Percentiles rank a stretch among this genome's conserved stretches.
phyloP scores from a whole-genome alignment of 2,329 filamentous ascomycete genomes.

The Fusarium burgessii region DNA sequence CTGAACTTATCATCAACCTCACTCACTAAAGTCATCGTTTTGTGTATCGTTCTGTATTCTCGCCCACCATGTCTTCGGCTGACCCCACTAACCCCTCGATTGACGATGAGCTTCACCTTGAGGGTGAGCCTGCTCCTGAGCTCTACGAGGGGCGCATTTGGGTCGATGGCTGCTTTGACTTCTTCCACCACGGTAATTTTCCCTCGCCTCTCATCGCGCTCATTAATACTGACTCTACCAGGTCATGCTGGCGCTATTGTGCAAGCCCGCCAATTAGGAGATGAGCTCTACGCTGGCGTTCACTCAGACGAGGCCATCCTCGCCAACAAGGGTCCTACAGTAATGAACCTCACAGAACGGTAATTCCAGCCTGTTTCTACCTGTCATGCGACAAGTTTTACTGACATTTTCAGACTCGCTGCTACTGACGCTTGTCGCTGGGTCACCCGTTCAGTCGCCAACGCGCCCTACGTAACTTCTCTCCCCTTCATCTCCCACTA shows the following conservation, averaged over 20 bases:
- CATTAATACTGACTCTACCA: constrained; percentile 50
- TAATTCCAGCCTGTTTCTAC: constrained; percentile 47
- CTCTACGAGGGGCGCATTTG: constrained; percentile 82
- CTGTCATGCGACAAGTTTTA: not conserved
- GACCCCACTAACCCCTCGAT: constrained; percentile 42
- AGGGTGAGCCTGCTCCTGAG: constrained; percentile 64
- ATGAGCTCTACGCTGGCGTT: constrained; percentile 89
- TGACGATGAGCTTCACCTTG: constrained; percentile 45
- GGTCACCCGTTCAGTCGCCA: constrained; percentile 84
- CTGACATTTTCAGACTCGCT: constrained; percentile 69
- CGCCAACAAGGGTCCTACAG: constrained; percentile 96
- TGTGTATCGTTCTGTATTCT: not conserved
- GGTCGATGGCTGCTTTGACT: constrained; percentile 99
- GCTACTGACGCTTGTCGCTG: constrained; percentile 96
- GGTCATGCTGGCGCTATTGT: constrained; percentile 97
- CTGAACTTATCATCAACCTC: not conserved
- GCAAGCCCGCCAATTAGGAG: constrained; percentile 91
- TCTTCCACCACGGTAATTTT: constrained; percentile 89
- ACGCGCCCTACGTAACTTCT: constrained; percentile 94
- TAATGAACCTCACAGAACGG: constrained; percentile 95
- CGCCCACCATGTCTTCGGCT: constrained; percentile 34
- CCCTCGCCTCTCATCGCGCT: fast-evolving
- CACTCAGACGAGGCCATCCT: constrained; percentile 97
- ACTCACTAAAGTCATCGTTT: not conserved
- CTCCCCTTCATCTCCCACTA: constrained; percentile 95